Conservation (phyloP, 345 rosid genomes). For the Orychophragmus violaceus region DNA sequence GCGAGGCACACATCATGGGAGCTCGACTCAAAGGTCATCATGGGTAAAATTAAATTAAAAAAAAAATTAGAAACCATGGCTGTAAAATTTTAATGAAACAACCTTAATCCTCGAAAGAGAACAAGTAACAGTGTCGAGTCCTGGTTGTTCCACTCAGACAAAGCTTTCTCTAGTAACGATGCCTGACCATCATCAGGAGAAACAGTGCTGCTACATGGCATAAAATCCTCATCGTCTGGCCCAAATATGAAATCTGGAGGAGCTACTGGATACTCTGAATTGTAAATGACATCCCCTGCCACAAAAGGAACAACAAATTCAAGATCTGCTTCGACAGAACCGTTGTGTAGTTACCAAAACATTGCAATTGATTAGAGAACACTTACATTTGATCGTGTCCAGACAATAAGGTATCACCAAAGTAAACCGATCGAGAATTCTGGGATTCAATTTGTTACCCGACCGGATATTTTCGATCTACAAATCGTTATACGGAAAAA, state of each 20-base stretch:
- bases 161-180: slow-evolving; percentile 28
- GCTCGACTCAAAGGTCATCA: background rate
- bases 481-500: slow-evolving; percentile 4
- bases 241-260: slow-evolving; percentile 90
- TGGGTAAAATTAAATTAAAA: background rate
- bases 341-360: background rate
- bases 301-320: background rate
- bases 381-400: slow-evolving; percentile 75
- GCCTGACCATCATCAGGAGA: slow-evolving; percentile 31
- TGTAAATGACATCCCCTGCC: slow-evolving; percentile 85
- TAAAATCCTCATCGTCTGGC: slow-evolving; percentile 69
- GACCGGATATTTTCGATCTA: slow-evolving; percentile 86
- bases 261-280: slow-evolving; percentile 60
- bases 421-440: slow-evolving; percentile 73
- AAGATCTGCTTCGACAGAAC: background rate
- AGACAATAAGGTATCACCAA: slow-evolving; percentile 86
- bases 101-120: slow-evolving; percentile 81
- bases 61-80: background rate
- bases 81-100: background rate
- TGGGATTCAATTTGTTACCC: slow-evolving; percentile 56
- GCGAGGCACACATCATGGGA: background rate
- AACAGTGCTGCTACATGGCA: slow-evolving; percentile 33
- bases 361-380: background rate
- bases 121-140: slow-evolving; percentile 57
- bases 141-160: slow-evolving; percentile 62